Percentiles rank a stretch among this genome's conserved stretches.
These are phyloP conservation scores for Bryoglossum gracile DNA, from an alignment of 495 filamentous ascomycete species.

Conservation along the genomic window DNA sequence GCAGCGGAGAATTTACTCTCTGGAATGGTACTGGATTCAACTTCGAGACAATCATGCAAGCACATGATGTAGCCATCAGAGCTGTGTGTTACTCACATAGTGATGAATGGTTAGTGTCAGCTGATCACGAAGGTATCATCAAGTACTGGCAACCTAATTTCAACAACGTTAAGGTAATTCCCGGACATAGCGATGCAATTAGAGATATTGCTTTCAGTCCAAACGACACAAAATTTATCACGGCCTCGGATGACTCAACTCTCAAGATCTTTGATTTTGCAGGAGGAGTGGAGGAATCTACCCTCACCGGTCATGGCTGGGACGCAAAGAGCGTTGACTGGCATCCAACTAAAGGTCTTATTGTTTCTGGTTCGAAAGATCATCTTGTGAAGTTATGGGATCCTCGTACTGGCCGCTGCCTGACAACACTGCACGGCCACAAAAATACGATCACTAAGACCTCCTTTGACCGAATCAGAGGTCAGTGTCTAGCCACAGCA, in stretches of 20 bases:
- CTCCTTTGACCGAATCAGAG: constrained; percentile 74
- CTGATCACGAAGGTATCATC: constrained; percentile 88
- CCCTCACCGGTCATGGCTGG: constrained; percentile 86
- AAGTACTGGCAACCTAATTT: constrained; percentile 99
- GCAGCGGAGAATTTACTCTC: constrained; percentile 94
- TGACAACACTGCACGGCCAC: constrained; percentile 94
- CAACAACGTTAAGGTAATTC: constrained; percentile 93
- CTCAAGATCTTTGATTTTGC: constrained; percentile 97
- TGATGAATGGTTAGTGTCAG: constrained; percentile 93
- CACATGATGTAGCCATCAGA: constrained; percentile 89
- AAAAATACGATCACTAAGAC: constrained; percentile 93
- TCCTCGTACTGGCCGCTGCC: constrained; percentile 75
- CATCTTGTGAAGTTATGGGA: constrained; percentile 98
- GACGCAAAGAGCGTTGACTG: constrained; percentile 94
- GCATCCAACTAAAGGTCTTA: constrained; percentile 90
- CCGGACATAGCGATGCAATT: constrained; percentile 83
- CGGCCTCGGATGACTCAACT: constrained; percentile 86
- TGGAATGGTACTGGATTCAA: constrained; percentile 99
- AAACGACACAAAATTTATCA: constrained; percentile 91
- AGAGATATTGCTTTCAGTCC: constrained; percentile 90
- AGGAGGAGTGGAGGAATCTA: constrained; percentile 70
- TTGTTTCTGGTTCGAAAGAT: constrained; percentile 96
- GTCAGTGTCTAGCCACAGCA: constrained; percentile 79
- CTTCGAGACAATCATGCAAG: constrained; percentile 98
- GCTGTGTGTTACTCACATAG: constrained; percentile 84